Percentiles rank a stretch among this genome's conserved stretches.
phyloP scores from a whole-genome alignment of 805 yeast genomes.

The Candida vaughaniae region DNA sequence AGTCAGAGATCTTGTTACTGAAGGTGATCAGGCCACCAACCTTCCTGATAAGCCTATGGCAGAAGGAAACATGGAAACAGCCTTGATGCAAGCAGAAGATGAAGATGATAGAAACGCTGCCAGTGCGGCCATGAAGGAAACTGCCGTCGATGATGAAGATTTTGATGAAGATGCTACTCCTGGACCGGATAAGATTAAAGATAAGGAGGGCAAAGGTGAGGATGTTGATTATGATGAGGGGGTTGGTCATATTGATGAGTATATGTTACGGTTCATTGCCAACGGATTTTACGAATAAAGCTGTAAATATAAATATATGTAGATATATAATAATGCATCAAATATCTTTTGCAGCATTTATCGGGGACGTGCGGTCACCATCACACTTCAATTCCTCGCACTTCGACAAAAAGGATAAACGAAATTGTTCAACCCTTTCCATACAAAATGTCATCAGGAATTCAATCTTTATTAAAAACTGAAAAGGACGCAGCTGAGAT shows the following conservation, averaged over 20 bases:
- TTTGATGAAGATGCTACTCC: conserved; percentile 53
- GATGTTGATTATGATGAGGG: conserved; percentile 56
- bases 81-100: conserved; percentile 91
- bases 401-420: too few species aligned
- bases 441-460: too few species aligned
- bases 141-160: conserved; percentile 80
- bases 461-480: conserved; percentile 76
- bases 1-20: conserved; percentile 80
- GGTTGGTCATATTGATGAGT: conserved; percentile 88
- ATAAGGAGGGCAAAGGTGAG: conserved; percentile 20
- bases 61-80: conserved; percentile 48
- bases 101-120: conserved; percentile 91
- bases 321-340: too few species aligned
- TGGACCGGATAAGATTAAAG: conserved; percentile 21
- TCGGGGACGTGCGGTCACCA: too few species aligned
- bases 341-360: too few species aligned
- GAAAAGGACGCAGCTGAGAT: conserved; percentile 97
- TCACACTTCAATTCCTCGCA: too few species aligned
- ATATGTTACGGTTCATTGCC: conserved; percentile 89
- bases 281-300: conserved; percentile 63
- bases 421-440: too few species aligned
- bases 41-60: conserved; percentile 43
- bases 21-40: conserved; percentile 38
- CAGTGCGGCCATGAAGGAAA: conserved; percentile 81
- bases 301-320: conserved; percentile 3